Evolutionary conservation across 345 rosid genomes (phyloP).

Genomic region (Salix koriyanagi): DNA sequence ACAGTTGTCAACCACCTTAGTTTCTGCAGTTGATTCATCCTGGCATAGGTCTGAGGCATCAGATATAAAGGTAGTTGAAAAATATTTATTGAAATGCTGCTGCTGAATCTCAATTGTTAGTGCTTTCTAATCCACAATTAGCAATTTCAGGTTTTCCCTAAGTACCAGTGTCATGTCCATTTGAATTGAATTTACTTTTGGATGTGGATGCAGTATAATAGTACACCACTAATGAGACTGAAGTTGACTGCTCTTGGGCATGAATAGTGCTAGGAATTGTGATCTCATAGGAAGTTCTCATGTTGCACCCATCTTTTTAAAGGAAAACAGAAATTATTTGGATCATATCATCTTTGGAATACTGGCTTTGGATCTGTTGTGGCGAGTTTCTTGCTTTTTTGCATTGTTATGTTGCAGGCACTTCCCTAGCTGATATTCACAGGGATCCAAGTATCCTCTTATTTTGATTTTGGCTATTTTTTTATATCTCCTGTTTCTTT

Average conservation of each 20-base stretch:
- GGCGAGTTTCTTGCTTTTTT: neutral
- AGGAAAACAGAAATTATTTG: too few relatives aligned
- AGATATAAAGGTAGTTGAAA: conserved; percentile 69
- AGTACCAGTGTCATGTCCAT: neutral
- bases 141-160: neutral
- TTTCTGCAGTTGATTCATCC: conserved; percentile 64
- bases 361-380: too few relatives aligned
- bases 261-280: too few relatives aligned
- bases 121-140: neutral
- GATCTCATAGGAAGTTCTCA: too few relatives aligned
- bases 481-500: too few relatives aligned
- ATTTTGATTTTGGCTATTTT: too few relatives aligned
- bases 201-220: neutral
- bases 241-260: too few relatives aligned
- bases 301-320: too few relatives aligned
- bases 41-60: conserved; percentile 70
- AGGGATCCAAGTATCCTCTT: neutral
- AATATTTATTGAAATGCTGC: conserved; percentile 1
- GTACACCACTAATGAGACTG: neutral
- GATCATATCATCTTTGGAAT: too few relatives aligned
- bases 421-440: neutral
- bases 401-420: neutral
- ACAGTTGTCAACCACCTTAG: conserved; percentile 60
- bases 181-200: neutral
- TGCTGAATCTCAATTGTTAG: neutral